A percentile compares a stretch with the other conserved stretches of the same genome.
Evolutionary conservation across 208 protist genomes (phyloP).

Genomic region (Herpetomonas samuelpessoai): DNA sequence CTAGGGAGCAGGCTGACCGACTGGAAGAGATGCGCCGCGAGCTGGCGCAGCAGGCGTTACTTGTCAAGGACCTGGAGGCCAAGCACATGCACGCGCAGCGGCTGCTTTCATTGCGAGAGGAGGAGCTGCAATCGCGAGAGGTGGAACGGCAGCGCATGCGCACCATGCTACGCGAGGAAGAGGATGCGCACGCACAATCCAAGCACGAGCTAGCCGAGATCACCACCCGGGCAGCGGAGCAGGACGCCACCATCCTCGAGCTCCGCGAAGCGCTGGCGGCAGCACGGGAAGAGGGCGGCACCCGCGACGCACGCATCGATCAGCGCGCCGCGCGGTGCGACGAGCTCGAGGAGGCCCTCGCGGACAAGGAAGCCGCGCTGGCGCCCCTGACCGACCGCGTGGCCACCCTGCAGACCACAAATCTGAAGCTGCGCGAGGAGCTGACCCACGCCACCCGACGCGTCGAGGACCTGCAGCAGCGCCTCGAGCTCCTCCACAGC

Average conservation of each 20-base stretch:
- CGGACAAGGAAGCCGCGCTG: neutral
- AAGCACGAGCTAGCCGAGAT: slow-evolving; percentile 20
- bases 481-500: neutral
- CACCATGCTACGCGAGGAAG: slow-evolving; percentile 26
- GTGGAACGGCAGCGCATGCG: slow-evolving; percentile 31
- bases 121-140: slow-evolving; percentile 23
- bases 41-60: slow-evolving; percentile 8
- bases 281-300: neutral
- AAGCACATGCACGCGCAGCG: slow-evolving; percentile 27
- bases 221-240: slow-evolving; percentile 11
- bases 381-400: neutral
- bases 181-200: slow-evolving; percentile 22
- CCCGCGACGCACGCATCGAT: neutral
- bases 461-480: neutral
- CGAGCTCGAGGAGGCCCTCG: neutral
- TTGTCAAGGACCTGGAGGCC: slow-evolving; percentile 12
- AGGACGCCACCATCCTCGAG: neutral
- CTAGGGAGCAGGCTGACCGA: slow-evolving; percentile 6
- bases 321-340: neutral
- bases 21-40: slow-evolving; percentile 19
- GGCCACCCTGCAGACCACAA: neutral
- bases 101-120: slow-evolving; percentile 22
- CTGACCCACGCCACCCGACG: neutral
- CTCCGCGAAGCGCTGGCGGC: neutral
- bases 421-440: neutral